Base-by-base conservation (phyloP, 129 eudicot species). In the Flaveria trinervia region DNA sequence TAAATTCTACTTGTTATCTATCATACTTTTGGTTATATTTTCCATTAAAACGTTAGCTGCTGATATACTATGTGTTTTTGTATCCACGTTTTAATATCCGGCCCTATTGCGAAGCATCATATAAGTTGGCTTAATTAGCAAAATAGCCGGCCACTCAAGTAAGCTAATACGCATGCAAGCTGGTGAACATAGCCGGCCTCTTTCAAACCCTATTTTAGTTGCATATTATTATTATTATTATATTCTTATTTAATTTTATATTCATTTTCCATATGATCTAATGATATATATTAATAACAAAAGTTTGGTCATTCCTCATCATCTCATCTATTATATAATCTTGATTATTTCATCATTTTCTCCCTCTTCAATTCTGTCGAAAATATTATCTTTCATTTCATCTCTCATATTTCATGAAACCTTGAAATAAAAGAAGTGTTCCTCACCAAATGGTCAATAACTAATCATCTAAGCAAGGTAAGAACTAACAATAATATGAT, bases 151-250 rank as follows among this genome's bases (percentile, higher is more conserved):
- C 83, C 49, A 64, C 46, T 52, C 69, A 30, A 54, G 74, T 43
- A 55, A 44, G 69, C 18, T 68, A 55, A 11, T 43, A 72, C 22
- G 57, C 83, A 79, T 64, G 77, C 72, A 79, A 22, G 57, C 72
- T 79, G 73, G 76, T 43, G 70, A 69, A 56, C 81, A 57, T 14
- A 62, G 83, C 83, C 83, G 83, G 83, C 83, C 73, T 60, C 61
- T 43, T 48, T 57, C 8, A 57, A 78, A n/a, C 60, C 50, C 25
- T 56, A 70, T 17, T 30, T 56, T 7, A 25, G n/a, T 51, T 54
- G 33, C 10, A 30, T 0, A 4, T 30, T 30, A 17, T 68, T 12
- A 45, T 68, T 17, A 43, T 52, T 5, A 43, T 17, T 5, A 41
- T 36, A 36, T 68, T 39, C 7, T 15, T 10, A 9, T 8, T 46